Conservation (phyloP, 306 rosid genomes). For the Acmispon strigosus region DNA sequence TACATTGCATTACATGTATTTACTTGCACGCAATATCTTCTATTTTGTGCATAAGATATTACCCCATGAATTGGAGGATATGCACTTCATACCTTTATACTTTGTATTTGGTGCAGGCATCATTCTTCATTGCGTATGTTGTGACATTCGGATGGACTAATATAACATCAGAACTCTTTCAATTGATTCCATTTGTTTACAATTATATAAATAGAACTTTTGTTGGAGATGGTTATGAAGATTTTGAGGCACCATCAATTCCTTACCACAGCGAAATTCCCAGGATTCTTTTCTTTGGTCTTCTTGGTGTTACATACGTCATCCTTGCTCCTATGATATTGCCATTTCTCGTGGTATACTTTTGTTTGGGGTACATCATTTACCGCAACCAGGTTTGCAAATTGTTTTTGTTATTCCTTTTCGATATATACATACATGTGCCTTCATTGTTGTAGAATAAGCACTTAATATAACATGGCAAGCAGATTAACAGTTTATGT, state of each 20-base stretch:
- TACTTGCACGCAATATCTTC: neutral
- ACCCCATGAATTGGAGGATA: neutral
- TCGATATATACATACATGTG: neutral
- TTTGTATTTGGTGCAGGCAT: slow-evolving; percentile 56
- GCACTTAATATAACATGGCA: neutral
- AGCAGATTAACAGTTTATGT: neutral
- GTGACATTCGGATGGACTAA: slow-evolving; percentile 59
- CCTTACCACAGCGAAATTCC: slow-evolving; percentile 63
- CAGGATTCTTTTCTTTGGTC: slow-evolving; percentile 63
- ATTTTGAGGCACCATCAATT: slow-evolving; percentile 63
- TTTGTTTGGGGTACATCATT: slow-evolving; percentile 64
- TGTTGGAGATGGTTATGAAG: slow-evolving; percentile 26
- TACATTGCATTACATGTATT: neutral
- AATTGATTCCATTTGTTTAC: slow-evolving; percentile 36
- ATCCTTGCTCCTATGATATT: slow-evolving; percentile 85
- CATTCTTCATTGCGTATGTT: slow-evolving; percentile 75
- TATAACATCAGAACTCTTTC: slow-evolving; percentile 60
- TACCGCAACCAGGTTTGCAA: slow-evolving; percentile 80
- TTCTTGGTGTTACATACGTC: slow-evolving; percentile 82
- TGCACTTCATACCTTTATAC: slow-evolving; percentile 1
- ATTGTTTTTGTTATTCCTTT: neutral
- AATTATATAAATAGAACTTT: slow-evolving; percentile 37
- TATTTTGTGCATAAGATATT: neutral
- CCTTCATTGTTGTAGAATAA: neutral
- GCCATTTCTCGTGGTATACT: slow-evolving; percentile 78